Evolutionary conservation across 2,329 filamentous ascomycete species (phyloP).

Genomic region (Colletotrichum sojae): DNA sequence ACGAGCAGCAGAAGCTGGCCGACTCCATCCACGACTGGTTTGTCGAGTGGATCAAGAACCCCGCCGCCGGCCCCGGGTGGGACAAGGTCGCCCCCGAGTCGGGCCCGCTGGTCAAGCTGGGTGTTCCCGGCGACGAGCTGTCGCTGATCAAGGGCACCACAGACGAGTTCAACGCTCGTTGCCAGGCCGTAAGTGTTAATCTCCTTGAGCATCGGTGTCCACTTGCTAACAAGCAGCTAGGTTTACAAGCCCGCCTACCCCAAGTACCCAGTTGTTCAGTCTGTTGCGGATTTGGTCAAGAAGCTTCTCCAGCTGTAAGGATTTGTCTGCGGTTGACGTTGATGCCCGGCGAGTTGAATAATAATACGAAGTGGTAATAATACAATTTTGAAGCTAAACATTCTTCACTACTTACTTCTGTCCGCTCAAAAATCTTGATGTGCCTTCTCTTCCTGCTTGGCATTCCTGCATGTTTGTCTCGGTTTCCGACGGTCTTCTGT

Average conservation of each 20-base stretch:
- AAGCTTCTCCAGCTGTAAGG: background rate
- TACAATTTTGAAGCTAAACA: no score
- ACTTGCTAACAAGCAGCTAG: background rate
- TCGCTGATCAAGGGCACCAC: constrained; percentile 47
- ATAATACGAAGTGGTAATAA: no score
- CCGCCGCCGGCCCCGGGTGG: constrained; percentile 58
- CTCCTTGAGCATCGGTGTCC: background rate
- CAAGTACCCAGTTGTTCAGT: constrained; percentile 34
- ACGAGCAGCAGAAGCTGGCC: constrained; percentile 56
- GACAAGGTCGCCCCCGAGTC: constrained; percentile 48
- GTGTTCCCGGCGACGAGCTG: constrained; percentile 52
- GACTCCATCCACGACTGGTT: constrained; percentile 59
- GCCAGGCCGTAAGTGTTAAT: constrained; percentile 45
- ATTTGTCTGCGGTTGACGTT: no score
- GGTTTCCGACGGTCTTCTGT: no score
- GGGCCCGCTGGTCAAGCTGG: constrained; percentile 50
- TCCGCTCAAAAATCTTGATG: no score
- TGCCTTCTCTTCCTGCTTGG: no score
- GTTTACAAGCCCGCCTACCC: constrained; percentile 31
- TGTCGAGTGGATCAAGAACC: constrained; percentile 60
- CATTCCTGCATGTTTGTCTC: no score
- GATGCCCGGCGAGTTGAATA: no score
- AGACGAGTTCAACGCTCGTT: constrained; percentile 51
- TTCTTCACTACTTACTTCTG: no score
- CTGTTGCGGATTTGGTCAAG: constrained; percentile 1